phyloP scores from a whole-genome alignment of 352 stramenopile genomes.

The Globisporangium nunn region DNA sequence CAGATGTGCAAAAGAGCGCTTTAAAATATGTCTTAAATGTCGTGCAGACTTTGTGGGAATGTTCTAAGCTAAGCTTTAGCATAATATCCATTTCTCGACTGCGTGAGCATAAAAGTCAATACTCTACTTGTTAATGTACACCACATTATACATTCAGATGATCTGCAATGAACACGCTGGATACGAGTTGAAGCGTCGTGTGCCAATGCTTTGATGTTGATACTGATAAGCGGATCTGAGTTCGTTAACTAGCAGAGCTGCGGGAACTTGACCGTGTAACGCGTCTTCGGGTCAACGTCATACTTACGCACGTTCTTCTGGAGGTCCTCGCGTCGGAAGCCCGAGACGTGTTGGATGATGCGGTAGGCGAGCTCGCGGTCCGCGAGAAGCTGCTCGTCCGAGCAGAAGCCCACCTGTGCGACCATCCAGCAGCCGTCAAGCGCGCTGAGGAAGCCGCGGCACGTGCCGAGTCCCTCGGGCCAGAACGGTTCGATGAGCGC shows the following conservation, averaged over 20 bases:
- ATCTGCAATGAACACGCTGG: too few relatives aligned
- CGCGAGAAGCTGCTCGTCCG: constrained; percentile 62
- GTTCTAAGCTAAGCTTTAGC: too few relatives aligned
- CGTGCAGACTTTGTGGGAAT: too few relatives aligned
- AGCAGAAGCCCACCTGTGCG: constrained; percentile 57
- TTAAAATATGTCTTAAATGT: too few relatives aligned
- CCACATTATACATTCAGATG: too few relatives aligned
- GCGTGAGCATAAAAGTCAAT: too few relatives aligned
- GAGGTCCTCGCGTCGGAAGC: constrained; percentile 63
- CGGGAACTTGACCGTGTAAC: constrained; percentile 76
- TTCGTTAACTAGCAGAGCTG: constrained; percentile 26
- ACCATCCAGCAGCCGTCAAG: constrained; percentile 78
- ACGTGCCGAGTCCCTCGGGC: constrained; percentile 77
- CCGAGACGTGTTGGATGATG: constrained; percentile 69
- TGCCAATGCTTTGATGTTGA: too few relatives aligned
- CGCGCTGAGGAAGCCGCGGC: constrained; percentile 72
- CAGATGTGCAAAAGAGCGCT: too few relatives aligned
- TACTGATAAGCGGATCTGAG: too few relatives aligned
- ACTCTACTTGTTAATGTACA: too few relatives aligned
- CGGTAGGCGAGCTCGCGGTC: constrained; percentile 75
- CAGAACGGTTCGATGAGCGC: constrained; percentile 83
- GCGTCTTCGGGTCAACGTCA: constrained; percentile 62
- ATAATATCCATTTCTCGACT: too few relatives aligned
- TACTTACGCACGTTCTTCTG: constrained; percentile 84
- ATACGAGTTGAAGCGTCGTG: too few relatives aligned